Percentiles rank a stretch among this genome's conserved stretches.
Evolutionary conservation across 163 green algal species (phyloP).

Genomic region (Picocystis sp.): DNA sequence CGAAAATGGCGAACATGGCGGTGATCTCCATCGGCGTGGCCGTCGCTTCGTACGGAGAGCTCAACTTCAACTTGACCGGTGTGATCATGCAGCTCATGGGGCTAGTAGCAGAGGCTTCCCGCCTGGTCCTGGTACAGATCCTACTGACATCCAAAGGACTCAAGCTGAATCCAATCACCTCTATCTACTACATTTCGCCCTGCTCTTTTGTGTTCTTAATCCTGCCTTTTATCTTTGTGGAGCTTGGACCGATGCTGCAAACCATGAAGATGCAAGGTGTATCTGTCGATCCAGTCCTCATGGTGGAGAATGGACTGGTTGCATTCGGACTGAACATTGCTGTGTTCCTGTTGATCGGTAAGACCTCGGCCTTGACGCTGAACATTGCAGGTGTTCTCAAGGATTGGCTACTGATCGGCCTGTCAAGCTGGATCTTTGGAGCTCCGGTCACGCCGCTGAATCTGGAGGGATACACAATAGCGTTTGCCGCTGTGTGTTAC

Average conservation of each 20-base stretch:
- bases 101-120: constrained; percentile 55
- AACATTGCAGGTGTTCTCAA: constrained; percentile 94
- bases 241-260: constrained; percentile 31
- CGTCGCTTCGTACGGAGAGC: constrained; percentile 45
- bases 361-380: constrained; percentile 85
- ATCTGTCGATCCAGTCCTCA: constrained; percentile 33
- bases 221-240: constrained; percentile 65
- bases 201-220: constrained; percentile 67
- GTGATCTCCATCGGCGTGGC: constrained; percentile 76
- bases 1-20: constrained; percentile 63
- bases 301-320: constrained; percentile 55
- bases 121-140: constrained; percentile 64
- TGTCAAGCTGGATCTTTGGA: constrained; percentile 62
- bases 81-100: constrained; percentile 68
- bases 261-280: no score
- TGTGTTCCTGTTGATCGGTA: constrained; percentile 47
- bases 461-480: constrained; percentile 57
- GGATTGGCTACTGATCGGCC: constrained; percentile 85
- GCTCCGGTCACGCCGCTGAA: constrained; percentile 41
- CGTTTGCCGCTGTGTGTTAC: constrained; percentile 31
- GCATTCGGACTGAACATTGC: constrained; percentile 74
- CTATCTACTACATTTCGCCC: constrained; percentile 80
- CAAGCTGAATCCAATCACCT: constrained; percentile 72
- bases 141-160: constrained; percentile 64
- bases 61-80: constrained; percentile 64